Conservation (phyloP, 1,284 basidiomycete genomes). For the Cutaneotrichosporon sp. region DNA sequence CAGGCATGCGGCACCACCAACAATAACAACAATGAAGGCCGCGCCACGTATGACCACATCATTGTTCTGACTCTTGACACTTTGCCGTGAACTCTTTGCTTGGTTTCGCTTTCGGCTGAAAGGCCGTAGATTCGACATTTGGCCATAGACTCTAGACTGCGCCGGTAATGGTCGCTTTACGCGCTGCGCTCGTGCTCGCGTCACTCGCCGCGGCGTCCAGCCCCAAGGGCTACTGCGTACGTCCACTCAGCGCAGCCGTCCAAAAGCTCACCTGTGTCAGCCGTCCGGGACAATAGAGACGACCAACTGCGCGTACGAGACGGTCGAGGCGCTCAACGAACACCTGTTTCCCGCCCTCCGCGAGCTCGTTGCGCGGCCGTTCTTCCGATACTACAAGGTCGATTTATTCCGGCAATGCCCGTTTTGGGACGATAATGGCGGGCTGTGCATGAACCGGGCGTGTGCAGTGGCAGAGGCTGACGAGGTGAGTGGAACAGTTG, state of each 20-base stretch:
- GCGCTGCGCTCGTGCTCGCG: too few species aligned
- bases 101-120: too few species aligned
- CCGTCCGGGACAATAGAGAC: slow-evolving; percentile 95
- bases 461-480: slow-evolving; percentile 90
- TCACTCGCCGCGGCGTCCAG: too few species aligned
- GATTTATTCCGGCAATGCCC: slow-evolving; percentile 95
- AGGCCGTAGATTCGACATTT: too few species aligned
- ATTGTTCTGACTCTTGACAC: too few species aligned
- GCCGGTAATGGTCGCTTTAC: neutral
- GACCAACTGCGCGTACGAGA: slow-evolving; percentile 90
- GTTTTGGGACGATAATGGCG: slow-evolving; percentile 86
- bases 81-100: too few species aligned
- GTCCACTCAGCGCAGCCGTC: too few species aligned
- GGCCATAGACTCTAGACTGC: too few species aligned
- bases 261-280: slow-evolving; percentile 46
- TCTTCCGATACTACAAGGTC: slow-evolving; percentile 92
- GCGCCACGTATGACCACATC: too few species aligned
- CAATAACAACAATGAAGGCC: too few species aligned
- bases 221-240: too few species aligned
- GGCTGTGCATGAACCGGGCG: slow-evolving; percentile 84
- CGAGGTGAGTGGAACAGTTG: slow-evolving; percentile 59
- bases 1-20: too few species aligned
- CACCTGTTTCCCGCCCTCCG: slow-evolving; percentile 69
- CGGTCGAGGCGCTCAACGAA: slow-evolving; percentile 81
- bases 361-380: slow-evolving; percentile 77